Evolutionary conservation across 192 early-diverging fungal genomes (phyloP), one percentile per base, ranked within the genome.

Genomic region (Podila clonocystis): DNA sequence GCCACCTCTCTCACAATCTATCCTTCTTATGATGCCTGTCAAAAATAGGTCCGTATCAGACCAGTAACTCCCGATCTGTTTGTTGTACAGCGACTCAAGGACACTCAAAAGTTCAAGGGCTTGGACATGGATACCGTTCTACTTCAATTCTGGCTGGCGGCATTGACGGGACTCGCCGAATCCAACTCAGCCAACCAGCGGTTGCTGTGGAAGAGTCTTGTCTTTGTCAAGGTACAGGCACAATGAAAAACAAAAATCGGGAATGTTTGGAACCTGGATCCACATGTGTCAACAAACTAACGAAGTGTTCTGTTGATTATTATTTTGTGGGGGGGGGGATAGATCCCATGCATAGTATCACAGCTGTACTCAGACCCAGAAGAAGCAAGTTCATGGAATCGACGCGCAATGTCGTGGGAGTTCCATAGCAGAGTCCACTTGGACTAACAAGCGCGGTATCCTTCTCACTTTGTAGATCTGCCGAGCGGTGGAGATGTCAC

Each of bases 61-160:
- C 77, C 77, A 38, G 48, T 69, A 3, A 50, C 69, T 7, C 64
- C 61, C 1, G 77, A 80, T 20, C 34, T 48, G 17, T 69, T 80
- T 33, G 58, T 73, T 0, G 66, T 73, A 2, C 77, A 80, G 34
- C 59, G 70, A 34, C 65, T 80, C 62, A 80, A 80, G 62, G 77
- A 80, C 65, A 45, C 63, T 8, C 70, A 73, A 28, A 65, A 49
- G 55, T 65, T 80, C 55, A 80, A 80, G 13, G 57, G n/a, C 26
- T 24, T 73, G n/a, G 71, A 72, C 26, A 68, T 73, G 67, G 77
- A 73, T 8, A 57, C 67, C 20, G 65, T 80, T 5, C 67, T 80
- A 7, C 62, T 80, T 7, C 77, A 80, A 55, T 65, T 80, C 17
- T 80, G 77, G 77, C 70, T 80, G 2, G 77, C 77, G 29, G 77